Conservation (phyloP, 352 stramenopile species). For the Phytophthora chlamydospora region DNA sequence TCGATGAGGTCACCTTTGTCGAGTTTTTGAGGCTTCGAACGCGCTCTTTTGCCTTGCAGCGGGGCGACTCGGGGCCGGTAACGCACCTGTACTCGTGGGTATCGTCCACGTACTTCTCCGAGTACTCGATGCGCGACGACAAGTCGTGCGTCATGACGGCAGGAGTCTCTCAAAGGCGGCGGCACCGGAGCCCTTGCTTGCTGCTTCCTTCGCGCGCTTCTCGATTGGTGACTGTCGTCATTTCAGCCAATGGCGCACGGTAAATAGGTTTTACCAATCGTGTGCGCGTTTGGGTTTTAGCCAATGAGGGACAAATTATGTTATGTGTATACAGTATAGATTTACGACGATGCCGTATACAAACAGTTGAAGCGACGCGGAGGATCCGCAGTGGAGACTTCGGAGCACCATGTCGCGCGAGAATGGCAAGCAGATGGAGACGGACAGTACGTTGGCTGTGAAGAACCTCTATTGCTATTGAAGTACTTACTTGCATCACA, state of each 20-base stretch:
- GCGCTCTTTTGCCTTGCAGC: background rate
- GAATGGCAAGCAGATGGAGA: constrained; percentile 85
- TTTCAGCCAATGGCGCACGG: too few species aligned
- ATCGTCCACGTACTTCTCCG: constrained; percentile 95
- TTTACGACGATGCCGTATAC: too few species aligned
- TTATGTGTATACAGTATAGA: too few species aligned
- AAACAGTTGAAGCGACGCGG: constrained; percentile 25
- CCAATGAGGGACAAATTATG: too few species aligned
- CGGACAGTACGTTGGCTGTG: constrained; percentile 55
- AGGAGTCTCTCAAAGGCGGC: constrained; percentile 6
- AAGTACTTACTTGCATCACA: background rate
- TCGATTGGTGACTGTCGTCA: constrained; percentile 17
- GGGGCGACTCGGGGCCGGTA: background rate
- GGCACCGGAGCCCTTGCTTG: constrained; percentile 2
- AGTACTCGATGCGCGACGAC: constrained; percentile 94
- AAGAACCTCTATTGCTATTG: background rate
- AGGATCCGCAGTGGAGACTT: constrained; percentile 9
- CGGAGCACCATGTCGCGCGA: constrained; percentile 49
- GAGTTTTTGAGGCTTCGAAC: background rate
- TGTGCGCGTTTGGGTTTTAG: too few species aligned
- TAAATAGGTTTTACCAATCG: too few species aligned
- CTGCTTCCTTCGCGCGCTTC: constrained; percentile 17
- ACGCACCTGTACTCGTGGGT: constrained; percentile 92
- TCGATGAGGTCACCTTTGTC: background rate
- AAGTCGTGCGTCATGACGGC: constrained; percentile 80